Conservation (phyloP, 2,329 filamentous ascomycete species). For the Hirsutella thompsonii region DNA sequence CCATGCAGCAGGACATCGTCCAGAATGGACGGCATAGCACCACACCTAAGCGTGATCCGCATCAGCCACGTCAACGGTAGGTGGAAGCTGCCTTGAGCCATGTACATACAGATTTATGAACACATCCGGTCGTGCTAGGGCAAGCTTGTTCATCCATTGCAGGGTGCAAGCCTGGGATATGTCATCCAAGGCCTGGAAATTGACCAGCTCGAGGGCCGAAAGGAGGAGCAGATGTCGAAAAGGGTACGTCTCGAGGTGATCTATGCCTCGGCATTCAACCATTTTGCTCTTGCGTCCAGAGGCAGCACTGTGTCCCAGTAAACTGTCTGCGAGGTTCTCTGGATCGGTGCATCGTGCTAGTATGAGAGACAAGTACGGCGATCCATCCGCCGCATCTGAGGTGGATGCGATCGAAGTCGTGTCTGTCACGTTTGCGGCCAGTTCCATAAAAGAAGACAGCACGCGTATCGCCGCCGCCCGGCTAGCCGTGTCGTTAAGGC, state of each 20-base stretch:
- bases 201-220: constrained; percentile 50
- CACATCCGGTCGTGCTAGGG: constrained; percentile 39
- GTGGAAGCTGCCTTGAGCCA: not conserved
- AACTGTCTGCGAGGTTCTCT: constrained; percentile 48
- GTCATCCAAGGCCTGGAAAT: constrained; percentile 54
- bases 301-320: constrained; percentile 47
- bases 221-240: constrained; percentile 52
- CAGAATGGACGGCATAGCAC: constrained; percentile 42
- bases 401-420: not conserved
- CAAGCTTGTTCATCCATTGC: constrained; percentile 46
- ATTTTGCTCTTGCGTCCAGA: constrained; percentile 19
- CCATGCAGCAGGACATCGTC: constrained; percentile 51
- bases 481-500: constrained; percentile 49
- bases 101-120: constrained; percentile 38
- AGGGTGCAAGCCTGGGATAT: constrained; percentile 45
- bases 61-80: constrained; percentile 15
- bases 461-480: constrained; percentile 45
- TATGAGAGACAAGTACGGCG: constrained; percentile 49
- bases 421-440: constrained; percentile 13
- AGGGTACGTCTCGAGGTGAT: constrained; percentile 30
- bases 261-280: constrained; percentile 11
- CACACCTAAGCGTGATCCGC: constrained; percentile 27
- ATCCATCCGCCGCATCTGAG: constrained; percentile 17
- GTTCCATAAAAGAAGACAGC: constrained; percentile 44
- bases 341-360: constrained; percentile 40